These are phyloP conservation scores for Pterocarpus macrocarpus DNA, from an alignment of 306 rosid genomes.

Conservation along the genomic window DNA sequence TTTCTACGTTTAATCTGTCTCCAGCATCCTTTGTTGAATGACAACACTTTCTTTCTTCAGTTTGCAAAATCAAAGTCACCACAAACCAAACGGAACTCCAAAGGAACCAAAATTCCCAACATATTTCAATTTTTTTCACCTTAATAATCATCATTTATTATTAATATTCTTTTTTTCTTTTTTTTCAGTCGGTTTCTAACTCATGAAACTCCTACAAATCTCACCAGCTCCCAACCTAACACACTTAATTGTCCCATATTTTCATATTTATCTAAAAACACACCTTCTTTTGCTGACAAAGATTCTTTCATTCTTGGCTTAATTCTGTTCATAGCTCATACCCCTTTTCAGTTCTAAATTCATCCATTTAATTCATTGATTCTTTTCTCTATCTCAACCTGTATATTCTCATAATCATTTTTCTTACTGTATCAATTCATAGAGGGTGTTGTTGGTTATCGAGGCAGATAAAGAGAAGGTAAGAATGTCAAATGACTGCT, in stretches of 20 bases:
- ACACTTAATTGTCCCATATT: conserved; percentile 30
- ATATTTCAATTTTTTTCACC: not conserved
- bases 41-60: conserved; percentile 27
- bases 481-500: conserved; percentile 31
- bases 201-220: conserved; percentile 60
- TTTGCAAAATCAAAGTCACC: conserved; percentile 39
- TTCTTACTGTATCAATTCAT: not conserved
- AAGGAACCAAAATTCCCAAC: conserved; percentile 44
- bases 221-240: conserved; percentile 69
- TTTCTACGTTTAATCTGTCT: conserved; percentile 54
- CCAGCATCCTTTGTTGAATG: conserved; percentile 63
- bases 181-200: conserved; percentile 50
- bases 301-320: conserved; percentile 22
- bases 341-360: conserved; percentile 14
- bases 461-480: conserved; percentile 48
- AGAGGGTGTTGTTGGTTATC: conserved; percentile 52
- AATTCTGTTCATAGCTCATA: conserved; percentile 21
- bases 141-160: not conserved
- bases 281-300: conserved; percentile 35
- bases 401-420: conserved; percentile 26
- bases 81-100: conserved; percentile 50
- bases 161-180: not conserved
- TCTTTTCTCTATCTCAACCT: not conserved
- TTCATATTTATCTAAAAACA: conserved; percentile 34
- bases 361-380: not conserved